Evolutionary conservation across 2,329 filamentous ascomycete genomes (phyloP), one percentile per base, ranked within the genome.

Genomic region (Penicillium sp.): DNA sequence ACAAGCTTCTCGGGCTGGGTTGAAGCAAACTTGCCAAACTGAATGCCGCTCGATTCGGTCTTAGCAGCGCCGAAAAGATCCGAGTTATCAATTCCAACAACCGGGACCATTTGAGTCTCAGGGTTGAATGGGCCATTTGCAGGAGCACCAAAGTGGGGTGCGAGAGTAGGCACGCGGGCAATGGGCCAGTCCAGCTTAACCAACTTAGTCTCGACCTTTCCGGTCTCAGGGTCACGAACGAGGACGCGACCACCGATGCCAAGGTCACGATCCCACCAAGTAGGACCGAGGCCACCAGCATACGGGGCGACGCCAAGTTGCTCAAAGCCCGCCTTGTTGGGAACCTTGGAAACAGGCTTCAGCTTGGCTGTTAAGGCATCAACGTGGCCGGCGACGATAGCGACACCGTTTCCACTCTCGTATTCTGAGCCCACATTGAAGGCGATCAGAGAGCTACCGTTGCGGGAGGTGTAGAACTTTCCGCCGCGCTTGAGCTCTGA

Each of bases 251-350:
- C 94, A 60, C 92, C 94, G 64, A 97, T 89, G 61, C 89, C 88
- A 48, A 99, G 82, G 72, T 99, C 94, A 36, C 94, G 85, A 73
- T 97, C 94, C 93, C 92, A 97, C 94, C 94, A 97, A 1, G 94
- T 97, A 58, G 81, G 80, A 70, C 92, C 94, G 57, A 97, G 77
- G 1, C 81, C 92, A 47, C 94, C 93, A 9, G 92, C 93, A 70
- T 97, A 99, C 0, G 90, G 94, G 2, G 94, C 92, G 49, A 97
- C 90, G 22, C 90, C 93, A 6, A 97, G 83, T 77, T 97, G 91
- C 27, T 90, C 73, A 69, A 91, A 99, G 50, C 94, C 93, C 31
- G 89, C 88, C 70, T 88, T 91, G 64, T 81, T 89, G n/a, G 88
- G 85, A 67, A 96, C 86, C 67, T 85, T 89, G 67, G 91, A 91